phyloP scores from a whole-genome alignment of 345 rosid species.

The Hypericum androsaemum region DNA sequence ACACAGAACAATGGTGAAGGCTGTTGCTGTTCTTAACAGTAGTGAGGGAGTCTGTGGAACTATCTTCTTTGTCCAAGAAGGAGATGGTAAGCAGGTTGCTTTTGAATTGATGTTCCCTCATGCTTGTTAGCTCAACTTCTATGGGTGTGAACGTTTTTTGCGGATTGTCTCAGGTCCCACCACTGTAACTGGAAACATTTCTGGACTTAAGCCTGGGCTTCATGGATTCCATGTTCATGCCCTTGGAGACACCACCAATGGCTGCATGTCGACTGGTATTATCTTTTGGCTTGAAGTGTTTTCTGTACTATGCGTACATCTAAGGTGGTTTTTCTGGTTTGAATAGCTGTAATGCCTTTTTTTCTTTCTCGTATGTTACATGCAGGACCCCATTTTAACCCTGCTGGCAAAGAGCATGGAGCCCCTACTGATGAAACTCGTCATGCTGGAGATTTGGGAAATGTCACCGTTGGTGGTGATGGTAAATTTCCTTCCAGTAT shows the following conservation, averaged over 20 bases:
- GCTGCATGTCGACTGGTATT: slow-evolving; percentile 98
- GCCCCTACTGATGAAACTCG: slow-evolving; percentile 76
- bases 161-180: slow-evolving; percentile 43
- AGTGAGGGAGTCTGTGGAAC: slow-evolving; percentile 78
- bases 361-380: slow-evolving; percentile 5
- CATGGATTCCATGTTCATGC: slow-evolving; percentile 98
- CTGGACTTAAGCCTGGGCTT: slow-evolving; percentile 91
- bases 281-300: not conserved
- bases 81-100: slow-evolving; percentile 38
- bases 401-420: slow-evolving; percentile 78
- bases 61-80: slow-evolving; percentile 65
- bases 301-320: no score
- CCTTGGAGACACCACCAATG: slow-evolving; percentile 95
- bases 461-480: slow-evolving; percentile 62
- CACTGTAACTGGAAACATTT: slow-evolving; percentile 60
- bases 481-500: slow-evolving; percentile 30
- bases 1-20: slow-evolving; percentile 78
- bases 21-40: slow-evolving; percentile 62
- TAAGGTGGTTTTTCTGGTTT: no score
- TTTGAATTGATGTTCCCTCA: not conserved
- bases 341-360: not conserved
- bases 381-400: slow-evolving; percentile 87
- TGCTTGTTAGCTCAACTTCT: not conserved
- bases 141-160: not conserved
- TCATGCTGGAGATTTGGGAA: slow-evolving; percentile 95